Evolutionary conservation across 257 asterid genomes (phyloP).

Genomic region (Rauvolfia tetraphylla): DNA sequence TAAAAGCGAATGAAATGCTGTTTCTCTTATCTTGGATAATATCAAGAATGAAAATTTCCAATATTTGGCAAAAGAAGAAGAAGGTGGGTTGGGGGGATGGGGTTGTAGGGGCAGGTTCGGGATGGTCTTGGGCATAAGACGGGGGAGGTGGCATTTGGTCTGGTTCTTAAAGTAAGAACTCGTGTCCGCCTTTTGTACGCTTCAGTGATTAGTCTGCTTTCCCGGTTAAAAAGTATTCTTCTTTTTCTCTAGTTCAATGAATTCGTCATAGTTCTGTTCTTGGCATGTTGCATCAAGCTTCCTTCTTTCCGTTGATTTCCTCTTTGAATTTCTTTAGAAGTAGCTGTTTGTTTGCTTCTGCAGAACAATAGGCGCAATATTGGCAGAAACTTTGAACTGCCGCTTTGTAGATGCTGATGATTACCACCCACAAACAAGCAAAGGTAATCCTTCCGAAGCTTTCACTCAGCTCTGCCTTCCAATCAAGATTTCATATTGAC

Average conservation of each 20-base stretch:
- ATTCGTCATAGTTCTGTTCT: no score
- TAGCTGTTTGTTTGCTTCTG: conserved; percentile 4
- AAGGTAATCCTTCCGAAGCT: conserved; percentile 38
- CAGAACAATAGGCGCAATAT: conserved; percentile 72
- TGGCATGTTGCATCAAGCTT: no score
- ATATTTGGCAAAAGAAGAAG: no score
- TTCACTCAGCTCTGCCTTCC: background rate
- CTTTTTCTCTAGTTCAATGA: background rate
- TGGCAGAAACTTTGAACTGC: conserved; percentile 48
- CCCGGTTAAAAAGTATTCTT: background rate
- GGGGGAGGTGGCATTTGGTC: no score
- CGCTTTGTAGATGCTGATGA: conserved; percentile 77
- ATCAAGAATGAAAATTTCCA: no score
- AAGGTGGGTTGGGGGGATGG: no score
- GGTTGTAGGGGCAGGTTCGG: no score
- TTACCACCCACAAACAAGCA: conserved; percentile 65
- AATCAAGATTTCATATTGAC: background rate
- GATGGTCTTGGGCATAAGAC: no score
- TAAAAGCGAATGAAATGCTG: no score
- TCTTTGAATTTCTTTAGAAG: background rate
- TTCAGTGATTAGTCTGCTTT: background rate
- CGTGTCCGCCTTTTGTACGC: background rate
- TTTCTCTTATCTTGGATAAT: no score
- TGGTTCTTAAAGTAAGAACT: no score
- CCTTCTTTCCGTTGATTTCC: background rate